Conservation (phyloP, 2,329 filamentous ascomycete genomes). For the Daldinia eschscholtzii region DNA sequence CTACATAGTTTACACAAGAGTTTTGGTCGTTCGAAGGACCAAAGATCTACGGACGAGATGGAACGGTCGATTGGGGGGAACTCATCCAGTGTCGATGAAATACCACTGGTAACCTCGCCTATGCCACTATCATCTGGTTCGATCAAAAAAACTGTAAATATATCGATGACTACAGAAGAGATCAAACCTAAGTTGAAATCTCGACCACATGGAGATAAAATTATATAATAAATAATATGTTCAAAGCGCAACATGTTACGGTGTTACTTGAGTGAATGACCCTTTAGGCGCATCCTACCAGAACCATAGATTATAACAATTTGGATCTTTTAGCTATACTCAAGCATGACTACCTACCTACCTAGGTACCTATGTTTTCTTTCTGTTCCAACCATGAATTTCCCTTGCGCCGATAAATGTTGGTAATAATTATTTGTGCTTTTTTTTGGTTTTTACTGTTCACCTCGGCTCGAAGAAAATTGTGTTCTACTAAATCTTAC, state of each 20-base stretch:
- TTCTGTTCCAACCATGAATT: no score
- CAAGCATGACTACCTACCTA: no score
- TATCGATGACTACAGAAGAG: constrained; percentile 29
- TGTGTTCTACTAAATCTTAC: not conserved
- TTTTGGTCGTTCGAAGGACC: constrained; percentile 24
- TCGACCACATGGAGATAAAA: constrained; percentile 10
- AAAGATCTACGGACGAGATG: constrained; percentile 23
- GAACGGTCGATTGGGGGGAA: constrained; percentile 32
- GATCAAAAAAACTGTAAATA: constrained; percentile 36
- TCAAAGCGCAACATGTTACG: not conserved
- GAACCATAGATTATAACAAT: not conserved
- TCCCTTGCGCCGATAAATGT: no score
- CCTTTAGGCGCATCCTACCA: not conserved
- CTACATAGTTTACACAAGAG: constrained; percentile 35
- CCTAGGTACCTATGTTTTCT: no score
- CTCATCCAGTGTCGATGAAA: constrained; percentile 37
- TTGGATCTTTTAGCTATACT: no score
- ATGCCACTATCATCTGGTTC: not conserved
- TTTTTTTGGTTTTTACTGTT: not conserved
- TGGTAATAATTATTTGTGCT: not conserved
- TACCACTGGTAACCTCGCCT: constrained; percentile 33
- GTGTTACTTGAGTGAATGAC: not conserved
- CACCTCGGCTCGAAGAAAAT: not conserved
- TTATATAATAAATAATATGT: not conserved
- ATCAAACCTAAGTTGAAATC: constrained; percentile 3